A percentile compares a stretch with the other conserved stretches of the same genome.
Evolutionary conservation across 495 filamentous ascomycete species (phyloP).

Genomic region (Annulohypoxylon stygium): DNA sequence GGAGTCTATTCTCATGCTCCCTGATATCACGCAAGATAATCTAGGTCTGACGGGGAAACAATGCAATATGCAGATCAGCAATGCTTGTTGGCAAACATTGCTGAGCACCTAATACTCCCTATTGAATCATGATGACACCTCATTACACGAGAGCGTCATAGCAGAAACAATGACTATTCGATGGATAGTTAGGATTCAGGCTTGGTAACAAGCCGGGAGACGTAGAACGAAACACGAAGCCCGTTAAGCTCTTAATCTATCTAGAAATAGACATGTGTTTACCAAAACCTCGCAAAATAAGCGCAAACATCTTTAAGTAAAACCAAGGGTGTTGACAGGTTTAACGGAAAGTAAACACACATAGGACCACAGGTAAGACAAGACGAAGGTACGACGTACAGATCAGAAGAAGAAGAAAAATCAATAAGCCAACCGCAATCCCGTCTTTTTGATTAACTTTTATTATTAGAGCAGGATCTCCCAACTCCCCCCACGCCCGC

Average conservation of each 20-base stretch:
- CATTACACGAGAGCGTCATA: neutral
- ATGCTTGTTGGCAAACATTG: conserved; percentile 1
- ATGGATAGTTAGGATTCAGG: neutral
- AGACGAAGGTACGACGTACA: conserved; percentile 14
- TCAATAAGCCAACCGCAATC: conserved; percentile 16
- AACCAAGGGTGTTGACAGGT: neutral
- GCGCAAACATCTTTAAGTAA: neutral
- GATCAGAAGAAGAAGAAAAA: neutral
- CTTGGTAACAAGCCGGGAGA: neutral
- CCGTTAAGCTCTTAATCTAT: neutral
- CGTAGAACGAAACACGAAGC: neutral
- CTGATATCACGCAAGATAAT: conserved; percentile 16
- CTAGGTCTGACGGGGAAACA: neutral
- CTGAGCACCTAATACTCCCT: neutral
- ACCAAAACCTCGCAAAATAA: neutral
- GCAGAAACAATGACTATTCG: too few relatives aligned
- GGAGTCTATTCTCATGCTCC: neutral
- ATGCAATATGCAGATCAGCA: neutral
- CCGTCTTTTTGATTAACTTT: conserved; percentile 21
- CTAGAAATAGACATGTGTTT: neutral
- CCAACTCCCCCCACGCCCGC: conserved; percentile 17
- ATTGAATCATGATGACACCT: neutral
- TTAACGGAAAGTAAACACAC: neutral
- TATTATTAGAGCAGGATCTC: conserved; percentile 30
- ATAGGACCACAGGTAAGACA: neutral